Evolutionary conservation across 1,139 yeast genomes (phyloP).

Genomic region (Candida sanyaensis): DNA sequence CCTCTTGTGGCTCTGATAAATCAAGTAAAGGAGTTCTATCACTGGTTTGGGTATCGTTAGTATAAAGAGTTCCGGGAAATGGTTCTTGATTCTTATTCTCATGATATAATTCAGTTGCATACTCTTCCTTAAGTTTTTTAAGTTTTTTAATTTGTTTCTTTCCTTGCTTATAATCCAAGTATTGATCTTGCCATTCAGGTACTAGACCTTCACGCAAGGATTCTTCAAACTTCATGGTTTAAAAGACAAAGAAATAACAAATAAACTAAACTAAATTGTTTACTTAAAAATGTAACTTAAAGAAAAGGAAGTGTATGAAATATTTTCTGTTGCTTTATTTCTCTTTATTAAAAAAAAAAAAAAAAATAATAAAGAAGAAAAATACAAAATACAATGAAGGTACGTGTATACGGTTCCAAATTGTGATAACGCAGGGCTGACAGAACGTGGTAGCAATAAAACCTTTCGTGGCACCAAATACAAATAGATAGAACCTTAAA

Average conservation of each 20-base stretch:
- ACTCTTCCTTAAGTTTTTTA: conserved; percentile 12
- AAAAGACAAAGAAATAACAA: too few species aligned
- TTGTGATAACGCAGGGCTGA: too few species aligned
- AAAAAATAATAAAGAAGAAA: too few species aligned
- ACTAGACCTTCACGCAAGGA: conserved; percentile 60
- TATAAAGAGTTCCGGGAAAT: neutral
- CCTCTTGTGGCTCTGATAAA: conserved; percentile 8
- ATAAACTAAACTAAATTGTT: too few species aligned
- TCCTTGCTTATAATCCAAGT: conserved; percentile 68
- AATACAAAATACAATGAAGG: too few species aligned
- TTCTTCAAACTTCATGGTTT: conserved; percentile 62
- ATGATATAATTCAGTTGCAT: conserved; percentile 8
- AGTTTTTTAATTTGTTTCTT: conserved; percentile 36
- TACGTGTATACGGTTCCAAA: too few species aligned
- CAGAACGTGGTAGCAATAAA: too few species aligned
- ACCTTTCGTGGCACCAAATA: too few species aligned
- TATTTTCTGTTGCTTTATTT: too few species aligned
- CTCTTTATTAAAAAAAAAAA: too few species aligned
- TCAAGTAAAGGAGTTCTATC: conserved; percentile 35
- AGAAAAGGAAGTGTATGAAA: too few species aligned
- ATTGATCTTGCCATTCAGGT: conserved; percentile 87
- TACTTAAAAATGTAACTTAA: too few species aligned
- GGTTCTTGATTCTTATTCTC: neutral
- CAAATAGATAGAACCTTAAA: neutral
- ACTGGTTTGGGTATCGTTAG: conserved; percentile 12